Conservation (phyloP, 495 filamentous ascomycete genomes). For the Alectoria sarmentosa region DNA sequence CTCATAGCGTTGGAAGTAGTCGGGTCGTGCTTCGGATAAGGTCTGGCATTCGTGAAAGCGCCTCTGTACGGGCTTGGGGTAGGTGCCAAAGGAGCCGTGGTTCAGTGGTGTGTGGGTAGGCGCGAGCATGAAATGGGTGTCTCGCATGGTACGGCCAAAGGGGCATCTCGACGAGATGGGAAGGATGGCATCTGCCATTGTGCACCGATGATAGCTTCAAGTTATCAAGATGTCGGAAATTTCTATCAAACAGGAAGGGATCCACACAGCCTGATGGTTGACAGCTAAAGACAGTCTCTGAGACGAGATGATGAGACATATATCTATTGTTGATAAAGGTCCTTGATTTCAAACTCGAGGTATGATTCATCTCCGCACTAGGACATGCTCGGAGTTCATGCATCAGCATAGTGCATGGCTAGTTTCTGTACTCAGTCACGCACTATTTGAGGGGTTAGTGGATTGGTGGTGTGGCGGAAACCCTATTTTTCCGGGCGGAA, state of each 20-base stretch:
- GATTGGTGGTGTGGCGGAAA: too few species aligned
- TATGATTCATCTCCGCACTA: neutral
- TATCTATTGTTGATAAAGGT: too few species aligned
- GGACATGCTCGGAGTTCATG: neutral
- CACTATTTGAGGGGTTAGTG: too few species aligned
- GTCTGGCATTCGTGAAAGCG: conserved; percentile 53
- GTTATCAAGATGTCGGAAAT: neutral
- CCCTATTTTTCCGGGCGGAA: too few species aligned
- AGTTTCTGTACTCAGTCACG: too few species aligned
- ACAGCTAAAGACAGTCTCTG: neutral
- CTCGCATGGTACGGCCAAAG: conserved; percentile 53
- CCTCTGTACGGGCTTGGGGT: conserved; percentile 53
- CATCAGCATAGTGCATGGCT: too few species aligned
- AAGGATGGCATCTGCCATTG: neutral
- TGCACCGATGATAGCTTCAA: neutral
- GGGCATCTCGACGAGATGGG: neutral
- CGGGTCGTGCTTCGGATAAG: conserved; percentile 55
- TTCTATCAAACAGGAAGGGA: neutral
- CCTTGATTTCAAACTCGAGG: too few species aligned
- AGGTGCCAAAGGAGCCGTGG: conserved; percentile 80
- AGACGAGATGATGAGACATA: neutral
- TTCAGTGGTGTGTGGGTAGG: conserved; percentile 67
- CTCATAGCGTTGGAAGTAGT: conserved; percentile 63
- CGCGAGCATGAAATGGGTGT: conserved; percentile 62
- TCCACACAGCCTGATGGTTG: neutral